Evolutionary conservation across 2,329 filamentous ascomycete species (phyloP), one percentile per base, ranked within the genome.

Genomic region (Xylaria digitata): DNA sequence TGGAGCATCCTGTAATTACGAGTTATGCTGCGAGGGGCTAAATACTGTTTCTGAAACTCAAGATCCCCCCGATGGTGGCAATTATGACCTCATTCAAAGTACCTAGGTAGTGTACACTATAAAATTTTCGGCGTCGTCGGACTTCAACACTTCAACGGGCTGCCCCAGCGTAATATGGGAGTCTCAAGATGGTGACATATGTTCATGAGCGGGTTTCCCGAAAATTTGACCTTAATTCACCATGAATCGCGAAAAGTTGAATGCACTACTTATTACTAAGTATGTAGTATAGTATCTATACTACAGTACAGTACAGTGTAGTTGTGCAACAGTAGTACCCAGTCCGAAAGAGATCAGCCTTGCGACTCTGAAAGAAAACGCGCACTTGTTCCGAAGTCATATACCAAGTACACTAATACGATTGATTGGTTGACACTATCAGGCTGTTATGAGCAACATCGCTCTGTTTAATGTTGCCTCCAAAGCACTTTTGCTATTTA

Each of bases 1-100:
- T 42, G 17, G 46, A 32, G 17, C 19, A 21, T 61, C 66, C 66
- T 66, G 59, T 15, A 68, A 68, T 68, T 46, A 40, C 53, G 37
- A 30, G n/a, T 43, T 43, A 49, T 30, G 45, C 65, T 45, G 30
- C 9, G 52, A 61, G 61, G 65, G 52, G 50, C 7, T 26, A 26
- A 5, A 13, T 54, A 54, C 34, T 23, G 19, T 19, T 46, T 59
- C 46, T 13, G 46, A 42, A 48, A 58, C 42, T 49, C 6, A 37
- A 40, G 34, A 55, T 26, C 26, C 19, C 26, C 53, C 53, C 21
- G 34, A 43, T 55, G 21, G 53, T 55, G 37, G 37, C 23, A 40
- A 55, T 30, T 43, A 50, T 32, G 15, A 43, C 34, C 21, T 55
- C 34, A 54, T 54, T 42, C 40, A 40, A 54, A 11, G 32, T n/a